Base-by-base conservation (phyloP, 306 rosid species). In the Geum urbanum region DNA sequence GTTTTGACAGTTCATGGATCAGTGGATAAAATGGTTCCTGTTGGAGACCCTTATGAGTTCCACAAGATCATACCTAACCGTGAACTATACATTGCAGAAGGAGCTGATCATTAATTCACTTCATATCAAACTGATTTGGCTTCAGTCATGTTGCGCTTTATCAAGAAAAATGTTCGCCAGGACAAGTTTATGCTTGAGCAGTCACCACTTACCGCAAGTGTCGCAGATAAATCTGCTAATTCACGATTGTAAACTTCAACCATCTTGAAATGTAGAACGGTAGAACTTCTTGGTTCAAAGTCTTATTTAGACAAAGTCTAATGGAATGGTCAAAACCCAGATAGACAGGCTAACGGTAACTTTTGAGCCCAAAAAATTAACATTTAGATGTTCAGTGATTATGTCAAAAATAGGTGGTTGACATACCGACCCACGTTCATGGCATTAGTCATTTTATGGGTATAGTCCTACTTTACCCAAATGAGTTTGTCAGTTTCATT, bases 1-100 rank as follows among this genome's bases (percentile, higher is more conserved):
- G 97, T 86, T 50, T 69, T 92, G 86, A 88, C 96, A 37, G 76
- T 90, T 78, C 96, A 92, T 78, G 98, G 98, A 78, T 88, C 98
- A 77, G 76, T 35, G 87, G 98, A 90, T 80, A 71, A 78, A 76
- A 86, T 72, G 51, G 94, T 92, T 45, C 86, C 96, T 5, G 80
- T 77, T 32, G 91, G 84, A 75, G 96, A 90, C 79, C 92, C 91
- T 74, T 49, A 77, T 13, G 91, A 88, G 72, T 92, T 90, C 77
- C 75, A 84, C 27, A 88, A 85, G 75, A 73, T 78, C 78, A 79
- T 84, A 71, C 76, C 84, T 14, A 92, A 92, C 76, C 97, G 90
- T 81, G 80, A 82, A 69, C 70, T 90, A 6, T 47, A 63, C 80
- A 78, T 90, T 63, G 39, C 88, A 43, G 89, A 90, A 79, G 91